A percentile compares a stretch with the other conserved stretches of the same genome.
phyloP scores from a whole-genome alignment of 257 asterid genomes.

The Verbascum thapsus region DNA sequence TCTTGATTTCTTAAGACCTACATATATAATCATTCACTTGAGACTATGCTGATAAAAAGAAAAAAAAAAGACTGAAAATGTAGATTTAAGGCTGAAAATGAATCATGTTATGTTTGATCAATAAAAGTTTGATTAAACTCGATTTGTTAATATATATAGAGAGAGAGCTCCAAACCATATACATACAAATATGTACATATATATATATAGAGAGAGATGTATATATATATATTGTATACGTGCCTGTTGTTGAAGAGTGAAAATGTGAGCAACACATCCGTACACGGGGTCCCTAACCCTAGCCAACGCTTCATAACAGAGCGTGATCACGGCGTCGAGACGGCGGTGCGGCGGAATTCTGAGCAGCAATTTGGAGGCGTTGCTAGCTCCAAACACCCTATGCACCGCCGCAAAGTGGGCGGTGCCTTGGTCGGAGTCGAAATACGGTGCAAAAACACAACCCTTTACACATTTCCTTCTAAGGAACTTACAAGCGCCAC shows the following conservation, averaged over 20 bases:
- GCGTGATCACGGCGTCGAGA: constrained; percentile 67
- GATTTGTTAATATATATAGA: too few relatives aligned
- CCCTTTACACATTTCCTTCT: constrained; percentile 60
- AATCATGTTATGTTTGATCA: too few relatives aligned
- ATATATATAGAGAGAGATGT: too few relatives aligned
- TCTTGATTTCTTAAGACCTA: too few relatives aligned
- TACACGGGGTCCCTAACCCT: constrained; percentile 72
- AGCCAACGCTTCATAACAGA: constrained; percentile 67
- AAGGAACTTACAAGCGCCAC: constrained; percentile 77
- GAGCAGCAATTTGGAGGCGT: constrained; percentile 62
- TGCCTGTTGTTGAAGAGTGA: constrained; percentile 71
- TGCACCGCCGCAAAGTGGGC: constrained; percentile 74
- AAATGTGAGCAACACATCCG: constrained; percentile 67
- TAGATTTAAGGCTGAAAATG: too few relatives aligned
- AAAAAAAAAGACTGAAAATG: too few relatives aligned
- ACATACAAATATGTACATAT: too few relatives aligned
- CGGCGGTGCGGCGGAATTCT: constrained; percentile 59
- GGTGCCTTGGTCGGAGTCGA: constrained; percentile 68
- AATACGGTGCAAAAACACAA: constrained; percentile 66
- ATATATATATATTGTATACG: too few relatives aligned
- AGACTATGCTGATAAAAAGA: too few relatives aligned
- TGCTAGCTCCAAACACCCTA: constrained; percentile 74
- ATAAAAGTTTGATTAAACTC: too few relatives aligned
- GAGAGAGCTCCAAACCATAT: too few relatives aligned
- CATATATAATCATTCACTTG: too few relatives aligned